These are phyloP conservation scores for Fusarium albosuccineum DNA, from an alignment of 2,329 filamentous ascomycete genomes.

Conservation along the genomic window DNA sequence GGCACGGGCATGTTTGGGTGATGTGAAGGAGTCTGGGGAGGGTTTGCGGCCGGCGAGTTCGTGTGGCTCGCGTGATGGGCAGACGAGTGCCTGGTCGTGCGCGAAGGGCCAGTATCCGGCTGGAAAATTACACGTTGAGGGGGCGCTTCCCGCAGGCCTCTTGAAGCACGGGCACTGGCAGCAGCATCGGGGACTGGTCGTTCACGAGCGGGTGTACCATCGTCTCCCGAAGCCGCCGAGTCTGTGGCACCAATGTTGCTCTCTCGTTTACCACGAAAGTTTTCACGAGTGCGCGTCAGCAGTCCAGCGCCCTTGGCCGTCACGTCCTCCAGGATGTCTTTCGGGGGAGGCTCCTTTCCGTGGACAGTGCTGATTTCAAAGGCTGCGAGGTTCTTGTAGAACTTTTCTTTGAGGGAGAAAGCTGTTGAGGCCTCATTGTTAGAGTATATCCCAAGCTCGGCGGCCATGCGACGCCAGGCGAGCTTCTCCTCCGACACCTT, in stretches of 20 bases:
- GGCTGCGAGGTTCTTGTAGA: slow-evolving; percentile 89
- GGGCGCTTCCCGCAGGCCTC: slow-evolving; percentile 83
- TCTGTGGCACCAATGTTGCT: slow-evolving; percentile 67
- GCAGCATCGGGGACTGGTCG: slow-evolving; percentile 64
- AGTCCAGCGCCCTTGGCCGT: slow-evolving; percentile 87
- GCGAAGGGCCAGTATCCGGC: slow-evolving; percentile 77
- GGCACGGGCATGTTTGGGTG: slow-evolving; percentile 51
- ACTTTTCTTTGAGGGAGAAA: slow-evolving; percentile 87
- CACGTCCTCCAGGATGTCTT: slow-evolving; percentile 88
- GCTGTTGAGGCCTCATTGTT: slow-evolving; percentile 85
- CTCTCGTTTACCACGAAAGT: slow-evolving; percentile 69
- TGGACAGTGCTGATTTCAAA: slow-evolving; percentile 87
- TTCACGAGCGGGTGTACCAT: slow-evolving; percentile 70
- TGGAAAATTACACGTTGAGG: slow-evolving; percentile 88
- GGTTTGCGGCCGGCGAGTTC: slow-evolving; percentile 46
- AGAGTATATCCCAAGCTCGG: slow-evolving; percentile 80
- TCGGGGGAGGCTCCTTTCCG: slow-evolving; percentile 84
- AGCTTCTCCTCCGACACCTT: slow-evolving; percentile 86
- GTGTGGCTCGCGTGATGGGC: slow-evolving; percentile 55
- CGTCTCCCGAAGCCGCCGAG: slow-evolving; percentile 70
- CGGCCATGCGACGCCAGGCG: slow-evolving; percentile 84
- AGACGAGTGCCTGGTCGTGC: slow-evolving; percentile 71
- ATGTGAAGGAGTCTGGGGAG: slow-evolving; percentile 49
- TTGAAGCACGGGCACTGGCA: slow-evolving; percentile 69
- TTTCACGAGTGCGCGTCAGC: slow-evolving; percentile 83